These are phyloP conservation scores for Lagenidium sp. DNA, from an alignment of 352 stramenopile species.

Conservation along the genomic window DNA sequence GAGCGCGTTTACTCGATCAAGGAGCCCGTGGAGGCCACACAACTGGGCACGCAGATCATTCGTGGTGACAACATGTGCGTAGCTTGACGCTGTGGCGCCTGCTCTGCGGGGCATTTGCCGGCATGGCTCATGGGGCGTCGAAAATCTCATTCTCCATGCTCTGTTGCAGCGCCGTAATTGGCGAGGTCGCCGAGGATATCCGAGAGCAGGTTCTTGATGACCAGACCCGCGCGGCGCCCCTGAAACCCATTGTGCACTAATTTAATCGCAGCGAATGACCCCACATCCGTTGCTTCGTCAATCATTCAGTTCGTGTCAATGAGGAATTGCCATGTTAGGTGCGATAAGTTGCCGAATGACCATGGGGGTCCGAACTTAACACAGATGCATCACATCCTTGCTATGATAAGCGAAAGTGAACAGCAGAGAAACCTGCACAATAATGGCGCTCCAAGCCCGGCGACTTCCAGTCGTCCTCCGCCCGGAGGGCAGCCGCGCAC, in stretches of 20 bases:
- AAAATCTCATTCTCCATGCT: neutral
- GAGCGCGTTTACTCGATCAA: slow-evolving; percentile 90
- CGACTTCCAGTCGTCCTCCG: no score
- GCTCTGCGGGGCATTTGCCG: neutral
- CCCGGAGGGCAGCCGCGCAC: no score
- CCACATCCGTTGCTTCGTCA: no score
- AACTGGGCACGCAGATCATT: slow-evolving; percentile 91
- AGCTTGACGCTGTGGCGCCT: neutral
- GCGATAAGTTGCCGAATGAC: no score
- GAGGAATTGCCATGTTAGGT: no score
- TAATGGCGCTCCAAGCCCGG: no score
- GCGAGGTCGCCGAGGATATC: slow-evolving; percentile 77
- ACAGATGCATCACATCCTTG: no score
- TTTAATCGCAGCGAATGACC: no score
- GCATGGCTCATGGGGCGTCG: slow-evolving; percentile 1
- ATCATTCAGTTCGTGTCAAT: no score
- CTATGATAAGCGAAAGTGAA: no score
- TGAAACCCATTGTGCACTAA: slow-evolving; percentile 91
- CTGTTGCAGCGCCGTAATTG: slow-evolving; percentile 62
- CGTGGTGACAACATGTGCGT: slow-evolving; percentile 90
- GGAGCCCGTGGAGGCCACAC: slow-evolving; percentile 83
- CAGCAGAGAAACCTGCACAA: no score
- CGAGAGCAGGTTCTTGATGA: slow-evolving; percentile 88
- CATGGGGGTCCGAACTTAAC: no score
- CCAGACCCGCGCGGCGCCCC: slow-evolving; percentile 72